phyloP scores from a whole-genome alignment of 371 early-diverging fungal genomes.

The Dichotomocladium elegans region DNA sequence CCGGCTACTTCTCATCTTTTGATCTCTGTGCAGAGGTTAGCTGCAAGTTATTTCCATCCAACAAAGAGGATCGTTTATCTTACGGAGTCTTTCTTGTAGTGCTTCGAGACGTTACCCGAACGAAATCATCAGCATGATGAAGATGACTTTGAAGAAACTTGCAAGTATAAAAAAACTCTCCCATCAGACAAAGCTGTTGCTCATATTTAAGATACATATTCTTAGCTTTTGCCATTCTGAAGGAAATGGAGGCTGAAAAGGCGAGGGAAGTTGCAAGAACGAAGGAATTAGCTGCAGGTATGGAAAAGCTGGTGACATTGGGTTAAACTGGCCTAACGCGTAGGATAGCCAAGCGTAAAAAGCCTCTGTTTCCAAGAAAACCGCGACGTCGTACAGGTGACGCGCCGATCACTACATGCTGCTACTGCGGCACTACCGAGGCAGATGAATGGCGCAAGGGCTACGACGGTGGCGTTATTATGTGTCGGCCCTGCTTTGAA shows the following conservation, averaged over 20 bases:
- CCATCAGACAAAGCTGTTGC: too few species aligned
- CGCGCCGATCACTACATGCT: conserved; percentile 27
- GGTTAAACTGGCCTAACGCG: neutral
- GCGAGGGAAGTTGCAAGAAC: conserved; percentile 41
- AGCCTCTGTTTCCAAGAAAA: conserved; percentile 31
- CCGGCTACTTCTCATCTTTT: conserved; percentile 66
- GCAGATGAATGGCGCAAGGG: conserved; percentile 61
- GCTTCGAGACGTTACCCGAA: conserved; percentile 49
- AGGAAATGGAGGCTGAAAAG: conserved; percentile 50
- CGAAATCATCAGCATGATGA: conserved; percentile 51
- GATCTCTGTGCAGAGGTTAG: conserved; percentile 66
- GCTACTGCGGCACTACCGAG: conserved; percentile 43
- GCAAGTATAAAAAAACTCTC: conserved; percentile 32
- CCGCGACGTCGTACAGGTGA: conserved; percentile 26
- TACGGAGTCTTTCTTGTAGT: conserved; percentile 24
- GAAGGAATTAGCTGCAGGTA: conserved; percentile 30
- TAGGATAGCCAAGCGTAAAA: conserved; percentile 28
- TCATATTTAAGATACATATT: too few species aligned
- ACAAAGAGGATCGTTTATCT: neutral
- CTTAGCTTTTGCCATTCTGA: conserved; percentile 36
- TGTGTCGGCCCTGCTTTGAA: conserved; percentile 80
- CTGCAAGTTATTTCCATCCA: neutral
- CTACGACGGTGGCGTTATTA: conserved; percentile 73
- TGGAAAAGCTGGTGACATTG: neutral
- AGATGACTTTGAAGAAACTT: conserved; percentile 59